These are phyloP conservation scores for Magnusiomyces starmeri DNA, from an alignment of 1,139 yeast genomes.

Conservation along the genomic window DNA sequence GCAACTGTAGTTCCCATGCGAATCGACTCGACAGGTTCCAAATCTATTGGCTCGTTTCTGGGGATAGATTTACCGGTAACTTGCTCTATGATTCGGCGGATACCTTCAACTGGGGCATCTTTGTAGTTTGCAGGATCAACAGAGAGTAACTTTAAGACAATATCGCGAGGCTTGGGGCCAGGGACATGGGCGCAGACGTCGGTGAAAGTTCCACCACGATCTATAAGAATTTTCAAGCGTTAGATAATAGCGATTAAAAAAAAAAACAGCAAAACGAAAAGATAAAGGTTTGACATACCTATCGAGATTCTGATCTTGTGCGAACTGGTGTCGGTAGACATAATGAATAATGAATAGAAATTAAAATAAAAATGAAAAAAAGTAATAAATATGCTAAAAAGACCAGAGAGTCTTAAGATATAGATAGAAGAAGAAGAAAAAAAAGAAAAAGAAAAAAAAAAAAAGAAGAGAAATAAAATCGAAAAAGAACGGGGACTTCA, in stretches of 20 bases:
- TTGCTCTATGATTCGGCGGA: conserved; percentile 63
- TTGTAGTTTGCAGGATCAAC: conserved; percentile 80
- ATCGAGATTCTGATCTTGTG: conserved; percentile 15
- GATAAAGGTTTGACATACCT: conserved; percentile 9
- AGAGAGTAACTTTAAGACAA: conserved; percentile 65
- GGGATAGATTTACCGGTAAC: conserved; percentile 44
- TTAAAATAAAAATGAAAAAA: neutral
- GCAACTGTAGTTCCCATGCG: conserved; percentile 82
- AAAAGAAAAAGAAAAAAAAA: neutral
- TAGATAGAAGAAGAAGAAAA: neutral
- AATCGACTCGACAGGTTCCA: conserved; percentile 47
- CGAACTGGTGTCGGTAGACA: neutral
- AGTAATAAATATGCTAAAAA: neutral
- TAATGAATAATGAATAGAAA: neutral
- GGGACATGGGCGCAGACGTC: conserved; percentile 54
- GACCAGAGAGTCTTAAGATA: neutral
- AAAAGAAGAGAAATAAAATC: too few species aligned
- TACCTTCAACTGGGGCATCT: conserved; percentile 91
- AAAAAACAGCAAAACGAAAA: neutral
- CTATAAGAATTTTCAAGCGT: conserved; percentile 17
- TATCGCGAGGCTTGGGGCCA: conserved; percentile 40
- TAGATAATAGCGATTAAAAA: neutral
- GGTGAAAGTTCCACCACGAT: conserved; percentile 70
- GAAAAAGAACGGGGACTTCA: too few species aligned
- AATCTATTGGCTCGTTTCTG: conserved; percentile 39